A percentile compares a stretch with the other conserved stretches of the same genome.
phyloP scores from a whole-genome alignment of 2,329 filamentous ascomycete species.

The Claviceps arundinis region DNA sequence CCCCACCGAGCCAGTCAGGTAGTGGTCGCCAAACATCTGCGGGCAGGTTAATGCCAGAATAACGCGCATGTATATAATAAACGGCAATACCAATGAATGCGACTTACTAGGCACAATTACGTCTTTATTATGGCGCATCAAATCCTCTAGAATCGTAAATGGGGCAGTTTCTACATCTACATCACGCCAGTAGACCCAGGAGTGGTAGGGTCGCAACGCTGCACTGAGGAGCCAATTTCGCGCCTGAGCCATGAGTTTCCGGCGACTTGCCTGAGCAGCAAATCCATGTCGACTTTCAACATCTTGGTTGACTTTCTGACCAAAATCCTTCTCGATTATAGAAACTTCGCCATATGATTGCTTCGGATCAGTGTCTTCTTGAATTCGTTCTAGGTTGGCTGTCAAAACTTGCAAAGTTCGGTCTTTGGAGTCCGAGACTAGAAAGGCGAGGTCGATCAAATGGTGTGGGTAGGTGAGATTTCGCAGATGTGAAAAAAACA shows the following conservation, averaged over 20 bases:
- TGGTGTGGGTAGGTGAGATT: constrained; percentile 98
- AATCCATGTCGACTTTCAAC: constrained; percentile 96
- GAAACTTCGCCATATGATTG: constrained; percentile 91
- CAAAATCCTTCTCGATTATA: constrained; percentile 97
- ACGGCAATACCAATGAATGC: background rate
- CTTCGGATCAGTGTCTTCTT: constrained; percentile 64
- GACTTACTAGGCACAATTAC: constrained; percentile 92
- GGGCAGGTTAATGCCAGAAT: constrained; percentile 12
- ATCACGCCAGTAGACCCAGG: constrained; percentile 99
- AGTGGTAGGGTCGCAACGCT: constrained; percentile 84
- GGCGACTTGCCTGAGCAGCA: constrained; percentile 80
- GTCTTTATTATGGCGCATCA: constrained; percentile 98
- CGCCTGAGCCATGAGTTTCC: constrained; percentile 96
- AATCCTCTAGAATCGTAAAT: constrained; percentile 88
- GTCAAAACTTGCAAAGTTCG: constrained; percentile 67
- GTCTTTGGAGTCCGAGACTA: constrained; percentile 96
- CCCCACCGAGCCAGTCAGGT: constrained; percentile 94
- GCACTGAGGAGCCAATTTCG: constrained; percentile 94
- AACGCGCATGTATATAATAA: background rate
- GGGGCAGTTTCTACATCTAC: constrained; percentile 96
- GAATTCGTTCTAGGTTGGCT: constrained; percentile 62
- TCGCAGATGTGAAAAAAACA: constrained; percentile 96
- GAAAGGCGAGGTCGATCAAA: constrained; percentile 87
- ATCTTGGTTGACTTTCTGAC: constrained; percentile 93
- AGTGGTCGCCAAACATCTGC: constrained; percentile 95